Percentiles rank a stretch among this genome's conserved stretches.
Conservation (phyloP, 495 filamentous ascomycete species). For the Xylaria cubensis region DNA sequence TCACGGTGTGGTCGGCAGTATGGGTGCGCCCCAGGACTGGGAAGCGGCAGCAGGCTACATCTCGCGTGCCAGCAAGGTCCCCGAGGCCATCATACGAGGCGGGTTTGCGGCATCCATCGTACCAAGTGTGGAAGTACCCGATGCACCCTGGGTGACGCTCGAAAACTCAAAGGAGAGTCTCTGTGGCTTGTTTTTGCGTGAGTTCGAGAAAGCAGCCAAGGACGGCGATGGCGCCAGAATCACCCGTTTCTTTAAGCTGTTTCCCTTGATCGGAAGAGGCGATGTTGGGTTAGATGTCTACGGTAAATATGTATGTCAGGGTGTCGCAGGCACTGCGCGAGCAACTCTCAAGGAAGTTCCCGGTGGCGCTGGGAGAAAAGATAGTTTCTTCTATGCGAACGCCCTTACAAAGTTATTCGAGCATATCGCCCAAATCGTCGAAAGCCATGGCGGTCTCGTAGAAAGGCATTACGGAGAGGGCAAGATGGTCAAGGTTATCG, state of each 20-base stretch:
- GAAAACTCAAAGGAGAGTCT: slow-evolving; percentile 85
- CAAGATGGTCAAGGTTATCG: slow-evolving; percentile 95
- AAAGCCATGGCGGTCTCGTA: slow-evolving; percentile 85
- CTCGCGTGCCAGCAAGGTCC: slow-evolving; percentile 79
- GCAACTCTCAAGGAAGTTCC: slow-evolving; percentile 72
- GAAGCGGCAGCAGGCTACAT: slow-evolving; percentile 93
- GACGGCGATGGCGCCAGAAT: slow-evolving; percentile 86
- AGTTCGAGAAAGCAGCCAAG: slow-evolving; percentile 91
- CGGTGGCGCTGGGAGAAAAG: slow-evolving; percentile 57
- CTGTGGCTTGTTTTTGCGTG: slow-evolving; percentile 86
- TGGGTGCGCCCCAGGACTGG: slow-evolving; percentile 99
- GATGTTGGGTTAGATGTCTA: slow-evolving; percentile 94
- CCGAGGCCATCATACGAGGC: slow-evolving; percentile 76
- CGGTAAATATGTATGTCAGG: slow-evolving; percentile 92
- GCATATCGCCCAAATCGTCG: slow-evolving; percentile 95
- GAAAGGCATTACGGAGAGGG: slow-evolving; percentile 91
- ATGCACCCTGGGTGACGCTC: slow-evolving; percentile 85
- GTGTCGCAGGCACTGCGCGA: slow-evolving; percentile 83
- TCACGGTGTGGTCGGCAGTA: slow-evolving; percentile 90
- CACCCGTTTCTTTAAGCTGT: slow-evolving; percentile 96
- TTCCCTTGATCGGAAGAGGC: slow-evolving; percentile 89
- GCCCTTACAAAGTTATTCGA: slow-evolving; percentile 92
- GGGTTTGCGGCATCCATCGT: slow-evolving; percentile 93
- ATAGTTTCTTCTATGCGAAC: slow-evolving; percentile 90
- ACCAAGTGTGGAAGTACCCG: slow-evolving; percentile 92